Conservation (phyloP, 2,329 filamentous ascomycete genomes). For the Amauroascus verrucosus region DNA sequence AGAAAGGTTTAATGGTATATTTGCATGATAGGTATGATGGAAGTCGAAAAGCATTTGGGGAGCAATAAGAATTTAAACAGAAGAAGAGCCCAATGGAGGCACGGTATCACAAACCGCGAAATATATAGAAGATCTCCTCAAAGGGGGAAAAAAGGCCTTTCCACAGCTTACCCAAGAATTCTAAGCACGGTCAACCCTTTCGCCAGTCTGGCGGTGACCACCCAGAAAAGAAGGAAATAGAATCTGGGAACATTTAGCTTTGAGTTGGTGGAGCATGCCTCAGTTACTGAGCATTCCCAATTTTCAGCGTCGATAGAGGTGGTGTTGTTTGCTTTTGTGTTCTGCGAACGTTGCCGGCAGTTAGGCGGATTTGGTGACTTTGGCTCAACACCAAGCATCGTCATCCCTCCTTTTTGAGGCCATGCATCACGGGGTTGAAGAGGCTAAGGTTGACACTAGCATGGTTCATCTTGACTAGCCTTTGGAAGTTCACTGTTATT, state of each 20-base stretch:
- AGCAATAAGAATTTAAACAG: not conserved
- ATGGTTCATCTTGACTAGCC: constrained; percentile 1
- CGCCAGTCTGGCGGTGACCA: constrained; percentile 9
- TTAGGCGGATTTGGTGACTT: not conserved
- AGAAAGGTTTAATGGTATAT: not conserved
- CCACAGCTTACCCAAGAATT: not conserved
- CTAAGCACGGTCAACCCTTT: not conserved
- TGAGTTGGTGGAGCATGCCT: constrained; percentile 3
- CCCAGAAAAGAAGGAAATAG: not conserved
- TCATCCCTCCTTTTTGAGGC: not conserved
- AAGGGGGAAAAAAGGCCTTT: not conserved
- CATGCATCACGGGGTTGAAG: not conserved
- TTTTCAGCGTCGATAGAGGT: not conserved
- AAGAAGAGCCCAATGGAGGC: not conserved
- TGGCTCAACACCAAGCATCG: not conserved
- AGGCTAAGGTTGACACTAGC: constrained; percentile 1
- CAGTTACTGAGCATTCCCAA: not conserved
- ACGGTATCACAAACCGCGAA: not conserved
- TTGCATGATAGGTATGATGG: not conserved
- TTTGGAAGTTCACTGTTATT: not conserved
- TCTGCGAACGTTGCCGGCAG: constrained; percentile 1
- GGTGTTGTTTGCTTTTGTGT: constrained; percentile 4
- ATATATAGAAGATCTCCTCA: not conserved
- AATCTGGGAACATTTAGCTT: constrained; percentile 7
- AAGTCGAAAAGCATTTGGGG: not conserved